Conservation (phyloP, 202 grass and related monocot genomes). For the Carex sylvatica region DNA sequence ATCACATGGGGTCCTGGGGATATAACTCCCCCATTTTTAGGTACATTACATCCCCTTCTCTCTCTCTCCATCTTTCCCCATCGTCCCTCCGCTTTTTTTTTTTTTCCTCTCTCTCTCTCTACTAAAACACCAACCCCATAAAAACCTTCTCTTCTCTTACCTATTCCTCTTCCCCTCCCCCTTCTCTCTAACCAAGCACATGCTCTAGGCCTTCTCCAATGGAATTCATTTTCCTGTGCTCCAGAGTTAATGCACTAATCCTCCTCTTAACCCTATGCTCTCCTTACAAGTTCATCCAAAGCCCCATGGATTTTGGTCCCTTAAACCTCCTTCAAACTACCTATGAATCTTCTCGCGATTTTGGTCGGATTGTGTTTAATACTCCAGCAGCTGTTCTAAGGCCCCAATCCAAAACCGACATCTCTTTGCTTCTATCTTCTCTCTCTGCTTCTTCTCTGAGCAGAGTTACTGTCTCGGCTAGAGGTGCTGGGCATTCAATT, state of each 20-base stretch:
- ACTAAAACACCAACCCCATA: slow-evolving; percentile 40
- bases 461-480: slow-evolving; percentile 77
- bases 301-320: slow-evolving; percentile 84
- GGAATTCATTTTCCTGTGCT: slow-evolving; percentile 73
- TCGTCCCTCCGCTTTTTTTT: slow-evolving; percentile 25
- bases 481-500: slow-evolving; percentile 90
- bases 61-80: slow-evolving; percentile 26
- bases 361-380: slow-evolving; percentile 83
- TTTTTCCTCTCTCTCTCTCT: slow-evolving; percentile 29
- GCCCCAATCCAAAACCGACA: slow-evolving; percentile 68
- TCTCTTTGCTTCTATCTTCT: slow-evolving; percentile 73
- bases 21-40: slow-evolving; percentile 38
- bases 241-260: slow-evolving; percentile 63
- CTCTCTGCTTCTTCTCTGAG: slow-evolving; percentile 72
- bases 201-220: slow-evolving; percentile 51
- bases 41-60: slow-evolving; percentile 48
- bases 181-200: slow-evolving; percentile 28
- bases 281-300: slow-evolving; percentile 97
- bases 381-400: slow-evolving; percentile 71
- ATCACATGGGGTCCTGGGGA: slow-evolving; percentile 74
- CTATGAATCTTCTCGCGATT: slow-evolving; percentile 57
- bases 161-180: neutral
- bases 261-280: slow-evolving; percentile 64
- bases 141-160: slow-evolving; percentile 29
- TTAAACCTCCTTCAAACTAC: slow-evolving; percentile 68